Conservation (phyloP, 345 rosid genomes). For the Ricinus communis region DNA sequence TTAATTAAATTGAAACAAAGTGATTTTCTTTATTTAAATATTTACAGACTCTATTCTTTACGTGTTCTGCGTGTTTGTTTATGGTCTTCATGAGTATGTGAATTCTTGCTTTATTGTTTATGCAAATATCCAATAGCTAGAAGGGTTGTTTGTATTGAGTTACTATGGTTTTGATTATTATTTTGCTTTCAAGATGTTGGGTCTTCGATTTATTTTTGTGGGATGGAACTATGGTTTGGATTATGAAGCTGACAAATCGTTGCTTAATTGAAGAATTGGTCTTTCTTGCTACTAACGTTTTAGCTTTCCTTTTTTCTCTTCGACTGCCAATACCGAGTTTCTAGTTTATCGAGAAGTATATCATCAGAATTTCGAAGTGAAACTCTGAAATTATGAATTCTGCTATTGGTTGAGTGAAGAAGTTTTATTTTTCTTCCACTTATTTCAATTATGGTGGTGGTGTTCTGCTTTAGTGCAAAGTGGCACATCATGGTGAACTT, state of each 20-base stretch:
- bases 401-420: not conserved
- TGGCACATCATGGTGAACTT: too few relatives aligned
- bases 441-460: not conserved
- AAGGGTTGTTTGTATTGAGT: slow-evolving; percentile 1
- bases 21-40: not conserved
- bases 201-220: not conserved
- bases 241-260: not conserved
- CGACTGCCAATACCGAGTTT: slow-evolving; percentile 3
- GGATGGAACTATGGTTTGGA: not conserved
- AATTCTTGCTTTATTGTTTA: not conserved
- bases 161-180: slow-evolving; percentile 1
- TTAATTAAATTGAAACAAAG: not conserved
- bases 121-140: not conserved
- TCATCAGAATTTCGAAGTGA: slow-evolving; percentile 1
- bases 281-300: too few relatives aligned
- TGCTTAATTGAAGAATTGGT: not conserved
- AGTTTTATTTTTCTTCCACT: not conserved
- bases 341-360: not conserved
- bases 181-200: not conserved
- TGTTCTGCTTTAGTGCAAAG: not conserved
- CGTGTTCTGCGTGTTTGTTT: not conserved
- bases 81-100: too few relatives aligned
- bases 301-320: not conserved
- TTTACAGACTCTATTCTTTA: too few relatives aligned
- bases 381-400: not conserved